Evolutionary conservation across 2,329 filamentous ascomycete genomes (phyloP), one percentile per base, ranked within the genome.

Genomic region (Alternaria ethzedia): DNA sequence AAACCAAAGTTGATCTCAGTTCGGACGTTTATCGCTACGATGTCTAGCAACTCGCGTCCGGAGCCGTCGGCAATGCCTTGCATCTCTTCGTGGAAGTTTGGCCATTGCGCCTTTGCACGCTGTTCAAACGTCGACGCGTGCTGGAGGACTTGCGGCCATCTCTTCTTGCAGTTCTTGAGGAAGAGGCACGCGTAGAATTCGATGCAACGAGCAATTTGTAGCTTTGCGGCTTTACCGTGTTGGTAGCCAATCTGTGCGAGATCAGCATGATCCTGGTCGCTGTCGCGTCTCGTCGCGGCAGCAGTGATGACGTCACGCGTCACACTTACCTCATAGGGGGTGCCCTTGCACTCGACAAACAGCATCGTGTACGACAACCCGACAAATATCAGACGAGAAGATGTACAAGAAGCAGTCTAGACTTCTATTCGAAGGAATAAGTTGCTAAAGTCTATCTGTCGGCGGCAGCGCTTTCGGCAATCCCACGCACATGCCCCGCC

Each of bases 1-100:
- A 87, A 74, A 0, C 87, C 86, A 60, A 89, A 88, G 2, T 81
- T 82, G 64, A 88, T 87, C 74, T 88, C 86, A 0, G 84, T 87
- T 2, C 86, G 81, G 6, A 87, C 83, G 59, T 89, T 89, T 11
- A 89, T 74, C 2, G 86, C 86, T 2, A 89, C 73, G n/a, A 89
- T 83, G 50, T 88, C 85, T 3, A 85, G 71, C 2, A 88, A 67
- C 1, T 79, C 66, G 8, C 82, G 72, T 0, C 70, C 75, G 0
- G 86, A 81, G 3, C 87, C 87, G 1, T 84, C 80, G 0, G 87
- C 86, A 44, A 89, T 82, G 11, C 86, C 89, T 54, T 70, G 65
- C 76, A 85, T 83, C 63, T 85, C 83, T 41, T 82, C 77, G 8
- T 82, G 75, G 59, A 81, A 83, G 1, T 70, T 73, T 1, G 82